Evolutionary conservation across 176 grass and related monocot species (phyloP), one percentile per base, ranked within the genome.

Genomic region (Thinopyrum elongatum): DNA sequence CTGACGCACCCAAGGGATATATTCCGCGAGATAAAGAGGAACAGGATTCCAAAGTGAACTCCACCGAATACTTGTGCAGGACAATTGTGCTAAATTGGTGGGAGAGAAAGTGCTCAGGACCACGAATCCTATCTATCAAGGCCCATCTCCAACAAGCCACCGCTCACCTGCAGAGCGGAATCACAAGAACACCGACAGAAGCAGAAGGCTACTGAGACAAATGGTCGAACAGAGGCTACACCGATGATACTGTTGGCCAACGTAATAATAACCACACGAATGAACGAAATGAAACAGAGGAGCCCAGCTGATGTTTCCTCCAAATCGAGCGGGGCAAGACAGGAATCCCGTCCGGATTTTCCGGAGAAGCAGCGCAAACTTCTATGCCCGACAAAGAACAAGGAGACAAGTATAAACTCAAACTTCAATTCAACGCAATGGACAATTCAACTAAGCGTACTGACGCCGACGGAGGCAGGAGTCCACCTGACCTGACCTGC

Each of bases 291-390:
- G 75, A 62, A 75, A 69, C 61, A 30, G 42, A 53, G 23, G 7
- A 80, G 44, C 66, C 49, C 6, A 53, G 74, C 5, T 1, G 15
- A 68, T 0, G 70, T 46, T 14, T 80, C n/a, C 65, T 21, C 26
- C 35, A 47, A 75, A 61, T n/a, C 44, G 47, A 80, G 44, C 53
- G 26, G 13, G 46, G 22, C 77, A 91, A 91, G 85, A 70, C 49
- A 84, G 84, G 85, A 91, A 87, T 70, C 49, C 16, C 17, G 81
- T 36, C 23, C 77, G 61, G 49, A 74, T 84, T 84, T n/a, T n/a
- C 60, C 81, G 46, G 28, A 6, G 49, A 34, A 68, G 60, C 60
- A 19, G 47, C 36, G 58, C 35, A 80, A 80, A 80, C 53, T n/a
- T 63, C 16, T 23, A 36, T n/a, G 6, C 12, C 17, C 8, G 8